Evolutionary conservation across 2,329 filamentous ascomycete genomes (phyloP).

Genomic region (Exophiala mesophila): DNA sequence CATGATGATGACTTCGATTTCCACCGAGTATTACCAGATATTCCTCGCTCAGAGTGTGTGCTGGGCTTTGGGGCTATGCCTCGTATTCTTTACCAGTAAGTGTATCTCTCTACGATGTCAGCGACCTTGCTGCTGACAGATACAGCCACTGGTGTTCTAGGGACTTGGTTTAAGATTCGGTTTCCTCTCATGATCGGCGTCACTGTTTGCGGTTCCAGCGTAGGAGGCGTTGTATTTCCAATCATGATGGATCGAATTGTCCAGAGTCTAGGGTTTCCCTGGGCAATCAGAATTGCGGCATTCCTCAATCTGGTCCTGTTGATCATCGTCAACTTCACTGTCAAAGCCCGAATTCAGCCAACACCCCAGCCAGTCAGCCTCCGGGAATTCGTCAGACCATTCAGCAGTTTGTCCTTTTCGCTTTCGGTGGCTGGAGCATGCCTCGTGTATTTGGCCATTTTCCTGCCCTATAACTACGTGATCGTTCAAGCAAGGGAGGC

Average conservation of each 20-base stretch:
- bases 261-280: constrained; percentile 48
- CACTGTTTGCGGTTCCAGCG: constrained; percentile 48
- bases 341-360: constrained; percentile 47
- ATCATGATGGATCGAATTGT: constrained; percentile 57
- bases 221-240: constrained; percentile 57
- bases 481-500: constrained; percentile 18
- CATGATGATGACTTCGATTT: constrained; percentile 53
- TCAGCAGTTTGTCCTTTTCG: constrained; percentile 24
- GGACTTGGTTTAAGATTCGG: neutral
- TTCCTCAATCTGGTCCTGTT: constrained; percentile 58
- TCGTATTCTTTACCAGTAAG: constrained; percentile 44
- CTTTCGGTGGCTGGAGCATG: constrained; percentile 19
- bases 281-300: constrained; percentile 53
- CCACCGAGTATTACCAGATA: constrained; percentile 51
- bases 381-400: constrained; percentile 28
- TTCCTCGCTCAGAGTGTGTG: constrained; percentile 52
- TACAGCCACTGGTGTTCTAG: constrained; percentile 16
- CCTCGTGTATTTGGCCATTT: constrained; percentile 32
- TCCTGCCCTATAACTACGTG: constrained; percentile 25
- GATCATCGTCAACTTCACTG: constrained; percentile 48
- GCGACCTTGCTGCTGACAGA: no score
- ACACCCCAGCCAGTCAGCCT: constrained; percentile 28
- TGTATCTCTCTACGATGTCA: no score
- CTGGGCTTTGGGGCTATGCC: constrained; percentile 45
- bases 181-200: constrained; percentile 48